A percentile compares a stretch with the other conserved stretches of the same genome.
Conservation (phyloP, 306 rosid species). For the Sphenostylis stenocarpa region DNA sequence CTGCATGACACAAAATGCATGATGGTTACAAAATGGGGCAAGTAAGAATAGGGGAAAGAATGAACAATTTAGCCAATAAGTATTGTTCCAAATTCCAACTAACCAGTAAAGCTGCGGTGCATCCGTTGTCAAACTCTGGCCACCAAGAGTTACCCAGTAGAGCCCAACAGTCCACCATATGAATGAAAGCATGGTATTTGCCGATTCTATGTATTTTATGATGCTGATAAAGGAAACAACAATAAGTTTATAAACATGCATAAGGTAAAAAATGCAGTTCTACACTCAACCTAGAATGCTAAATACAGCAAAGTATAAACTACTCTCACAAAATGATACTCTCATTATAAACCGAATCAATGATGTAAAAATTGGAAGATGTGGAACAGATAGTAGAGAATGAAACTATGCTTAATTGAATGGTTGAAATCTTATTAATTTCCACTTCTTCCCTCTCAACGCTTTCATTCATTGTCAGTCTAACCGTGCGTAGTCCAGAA, state of each 20-base stretch:
- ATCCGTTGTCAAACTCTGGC: constrained; percentile 55
- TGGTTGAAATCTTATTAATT: constrained; percentile 5
- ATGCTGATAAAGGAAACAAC: constrained; percentile 47
- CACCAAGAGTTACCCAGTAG: constrained; percentile 88
- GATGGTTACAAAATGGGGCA: constrained; percentile 16
- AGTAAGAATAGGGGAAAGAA: not conserved
- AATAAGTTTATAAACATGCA: not conserved
- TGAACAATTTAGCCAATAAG: constrained; percentile 10
- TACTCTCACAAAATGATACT: not conserved
- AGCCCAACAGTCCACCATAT: constrained; percentile 88
- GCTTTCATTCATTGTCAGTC: not conserved
- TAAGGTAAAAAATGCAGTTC: constrained; percentile 8
- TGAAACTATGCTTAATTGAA: constrained; percentile 21
- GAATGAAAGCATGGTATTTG: constrained; percentile 69
- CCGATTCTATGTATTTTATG: constrained; percentile 60
- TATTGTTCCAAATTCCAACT: constrained; percentile 30
- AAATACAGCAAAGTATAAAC: not conserved
- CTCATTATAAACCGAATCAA: constrained; percentile 11
- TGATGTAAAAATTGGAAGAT: not conserved
- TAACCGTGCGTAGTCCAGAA: not conserved
- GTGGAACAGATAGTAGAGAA: not conserved
- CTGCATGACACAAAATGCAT: constrained; percentile 51
- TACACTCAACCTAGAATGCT: not conserved
- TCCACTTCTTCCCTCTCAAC: constrained; percentile 9
- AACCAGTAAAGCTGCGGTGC: constrained; percentile 89